phyloP scores from a whole-genome alignment of 805 yeast genomes.

The Cyberlindnera americana region DNA sequence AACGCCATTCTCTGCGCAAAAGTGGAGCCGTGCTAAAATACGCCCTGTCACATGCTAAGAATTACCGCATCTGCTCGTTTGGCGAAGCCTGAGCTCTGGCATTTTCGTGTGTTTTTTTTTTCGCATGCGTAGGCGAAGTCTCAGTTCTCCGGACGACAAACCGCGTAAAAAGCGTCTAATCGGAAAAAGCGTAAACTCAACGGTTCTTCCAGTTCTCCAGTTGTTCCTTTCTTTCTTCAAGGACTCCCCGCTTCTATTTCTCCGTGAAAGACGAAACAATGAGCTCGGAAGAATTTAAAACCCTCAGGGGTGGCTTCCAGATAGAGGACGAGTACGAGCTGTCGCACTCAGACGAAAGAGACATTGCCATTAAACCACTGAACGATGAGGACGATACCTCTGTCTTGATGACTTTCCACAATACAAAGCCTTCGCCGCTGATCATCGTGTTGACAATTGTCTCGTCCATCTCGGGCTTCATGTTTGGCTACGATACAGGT shows the following conservation, averaged over 20 bases:
- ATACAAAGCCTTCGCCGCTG: constrained; percentile 54
- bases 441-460: constrained; percentile 68
- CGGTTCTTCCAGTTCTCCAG: neutral
- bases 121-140: too few species aligned
- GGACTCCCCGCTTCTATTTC: neutral
- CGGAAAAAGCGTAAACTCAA: too few species aligned
- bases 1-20: too few species aligned
- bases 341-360: constrained; percentile 6
- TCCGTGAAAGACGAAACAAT: neutral
- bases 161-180: too few species aligned
- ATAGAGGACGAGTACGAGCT: constrained; percentile 6
- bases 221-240: neutral
- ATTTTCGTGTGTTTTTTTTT: too few species aligned
- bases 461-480: constrained; percentile 89
- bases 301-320: constrained; percentile 18
- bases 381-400: constrained; percentile 50
- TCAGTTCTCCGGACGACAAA: too few species aligned
- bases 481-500: constrained; percentile 98
- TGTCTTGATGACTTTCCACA: constrained; percentile 43
- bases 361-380: constrained; percentile 31
- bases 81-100: too few species aligned
- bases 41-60: too few species aligned
- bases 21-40: too few species aligned
- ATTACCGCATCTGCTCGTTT: too few species aligned
- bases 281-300: constrained; percentile 14